These are phyloP conservation scores for Nothomitra cinnamomea DNA, from an alignment of 2,329 filamentous ascomycete species.

Conservation along the genomic window DNA sequence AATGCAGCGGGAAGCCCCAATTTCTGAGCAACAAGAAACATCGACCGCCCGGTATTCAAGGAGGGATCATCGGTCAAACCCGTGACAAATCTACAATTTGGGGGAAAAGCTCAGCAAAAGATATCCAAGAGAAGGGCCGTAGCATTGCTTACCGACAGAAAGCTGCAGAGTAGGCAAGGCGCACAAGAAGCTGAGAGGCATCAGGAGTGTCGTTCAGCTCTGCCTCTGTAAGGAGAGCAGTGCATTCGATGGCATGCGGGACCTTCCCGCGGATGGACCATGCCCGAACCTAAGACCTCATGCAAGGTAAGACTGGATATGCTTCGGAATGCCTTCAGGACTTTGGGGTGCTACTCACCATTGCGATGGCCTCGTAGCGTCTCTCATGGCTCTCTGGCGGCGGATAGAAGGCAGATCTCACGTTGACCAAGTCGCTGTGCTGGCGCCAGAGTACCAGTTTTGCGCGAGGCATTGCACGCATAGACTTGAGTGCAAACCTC, in stretches of 20 bases:
- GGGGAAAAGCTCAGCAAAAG: slow-evolving; percentile 9
- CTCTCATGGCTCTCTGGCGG: neutral
- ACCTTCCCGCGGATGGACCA: slow-evolving; percentile 60
- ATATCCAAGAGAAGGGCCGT: slow-evolving; percentile 32
- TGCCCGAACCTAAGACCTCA: slow-evolving; percentile 8
- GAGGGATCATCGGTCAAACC: slow-evolving; percentile 62
- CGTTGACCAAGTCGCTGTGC: neutral
- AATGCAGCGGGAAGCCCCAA: slow-evolving; percentile 60
- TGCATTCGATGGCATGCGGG: slow-evolving; percentile 65
- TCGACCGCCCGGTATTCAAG: slow-evolving; percentile 22
- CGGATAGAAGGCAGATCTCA: neutral
- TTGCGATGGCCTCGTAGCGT: neutral
- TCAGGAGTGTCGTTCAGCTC: slow-evolving; percentile 42
- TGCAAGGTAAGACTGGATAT: neutral
- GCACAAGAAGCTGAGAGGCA: slow-evolving; percentile 32
- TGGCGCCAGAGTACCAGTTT: slow-evolving; percentile 1
- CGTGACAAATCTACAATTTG: slow-evolving; percentile 51
- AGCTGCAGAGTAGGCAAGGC: slow-evolving; percentile 23
- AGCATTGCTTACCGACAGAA: slow-evolving; percentile 31
- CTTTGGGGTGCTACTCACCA: neutral
- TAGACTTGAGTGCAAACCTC: too few relatives aligned
- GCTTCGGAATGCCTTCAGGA: neutral
- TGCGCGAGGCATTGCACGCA: neutral
- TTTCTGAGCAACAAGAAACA: slow-evolving; percentile 53
- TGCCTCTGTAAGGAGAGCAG: slow-evolving; percentile 54